A percentile compares a stretch with the other conserved stretches of the same genome.
Conservation (phyloP, 2,329 filamentous ascomycete species). For the Pseudogymnoascus sp. region DNA sequence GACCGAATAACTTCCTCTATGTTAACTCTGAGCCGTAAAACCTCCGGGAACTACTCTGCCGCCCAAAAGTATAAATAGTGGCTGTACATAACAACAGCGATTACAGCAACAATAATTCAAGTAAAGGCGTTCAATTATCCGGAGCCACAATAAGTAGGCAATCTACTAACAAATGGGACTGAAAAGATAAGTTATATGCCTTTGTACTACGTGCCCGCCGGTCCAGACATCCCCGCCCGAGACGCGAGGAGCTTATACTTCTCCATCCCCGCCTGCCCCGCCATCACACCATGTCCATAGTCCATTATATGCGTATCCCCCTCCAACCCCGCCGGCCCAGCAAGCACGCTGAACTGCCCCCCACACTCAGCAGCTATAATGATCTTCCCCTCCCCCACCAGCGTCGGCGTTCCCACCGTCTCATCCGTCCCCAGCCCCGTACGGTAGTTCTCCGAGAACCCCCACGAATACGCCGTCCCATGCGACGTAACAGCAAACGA, state of each 20-base stretch:
- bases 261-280: background rate
- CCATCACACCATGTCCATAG: background rate
- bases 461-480: conserved; percentile 70
- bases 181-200: too few species aligned
- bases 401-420: conserved; percentile 67
- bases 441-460: conserved; percentile 74
- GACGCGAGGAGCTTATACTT: background rate
- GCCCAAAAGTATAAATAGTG: too few species aligned
- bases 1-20: too few species aligned
- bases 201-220: too few species aligned
- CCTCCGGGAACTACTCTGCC: too few species aligned
- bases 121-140: too few species aligned
- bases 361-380: conserved; percentile 73
- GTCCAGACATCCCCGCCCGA: background rate
- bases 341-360: conserved; percentile 70
- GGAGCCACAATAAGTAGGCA: too few species aligned
- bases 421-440: conserved; percentile 69
- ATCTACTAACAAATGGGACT: too few species aligned
- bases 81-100: background rate
- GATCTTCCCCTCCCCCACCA: conserved; percentile 69
- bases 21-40: too few species aligned
- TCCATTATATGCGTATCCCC: background rate
- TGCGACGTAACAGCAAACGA: conserved; percentile 61
- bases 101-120: too few species aligned
- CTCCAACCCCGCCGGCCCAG: conserved; percentile 29